phyloP scores from a whole-genome alignment of 306 rosid species.

The Sesbania bispinosa region DNA sequence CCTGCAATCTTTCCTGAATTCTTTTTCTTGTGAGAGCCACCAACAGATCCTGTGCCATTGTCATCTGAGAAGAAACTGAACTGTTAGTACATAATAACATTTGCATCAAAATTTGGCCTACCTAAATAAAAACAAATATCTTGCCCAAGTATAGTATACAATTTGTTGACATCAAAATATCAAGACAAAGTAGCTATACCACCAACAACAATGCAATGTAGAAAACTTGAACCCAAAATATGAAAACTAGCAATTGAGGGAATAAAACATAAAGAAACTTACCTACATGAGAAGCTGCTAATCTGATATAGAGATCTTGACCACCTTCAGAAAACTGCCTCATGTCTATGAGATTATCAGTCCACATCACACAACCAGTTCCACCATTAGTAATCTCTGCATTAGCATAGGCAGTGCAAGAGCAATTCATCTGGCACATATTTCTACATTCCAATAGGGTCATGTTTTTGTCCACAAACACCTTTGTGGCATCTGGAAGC shows the following conservation, averaged over 20 bases:
- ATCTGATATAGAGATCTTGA: constrained; percentile 45
- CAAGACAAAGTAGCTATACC: no score
- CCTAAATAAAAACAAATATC: no score
- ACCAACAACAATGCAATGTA: no score
- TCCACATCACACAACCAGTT: constrained; percentile 57
- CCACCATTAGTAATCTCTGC: constrained; percentile 39
- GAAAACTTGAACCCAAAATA: no score
- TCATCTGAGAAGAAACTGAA: no score
- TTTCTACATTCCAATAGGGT: constrained; percentile 29
- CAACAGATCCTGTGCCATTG: constrained; percentile 5
- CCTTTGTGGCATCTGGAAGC: constrained; percentile 50
- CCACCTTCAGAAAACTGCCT: constrained; percentile 46
- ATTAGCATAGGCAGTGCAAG: constrained; percentile 51
- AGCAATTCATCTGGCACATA: constrained; percentile 44
- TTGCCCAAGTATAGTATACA: no score
- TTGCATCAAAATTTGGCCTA: no score
- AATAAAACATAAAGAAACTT: no score
- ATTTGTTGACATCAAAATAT: no score
- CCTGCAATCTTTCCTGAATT: constrained; percentile 19
- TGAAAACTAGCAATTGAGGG: no score
- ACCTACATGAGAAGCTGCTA: constrained; percentile 68
- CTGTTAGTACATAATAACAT: no score
- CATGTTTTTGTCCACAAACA: constrained; percentile 39
- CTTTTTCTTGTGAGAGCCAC: constrained; percentile 27
- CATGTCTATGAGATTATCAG: constrained; percentile 36